Evolutionary conservation across 176 grass and related monocot genomes (phyloP).

Genomic region (Themeda triandra): DNA sequence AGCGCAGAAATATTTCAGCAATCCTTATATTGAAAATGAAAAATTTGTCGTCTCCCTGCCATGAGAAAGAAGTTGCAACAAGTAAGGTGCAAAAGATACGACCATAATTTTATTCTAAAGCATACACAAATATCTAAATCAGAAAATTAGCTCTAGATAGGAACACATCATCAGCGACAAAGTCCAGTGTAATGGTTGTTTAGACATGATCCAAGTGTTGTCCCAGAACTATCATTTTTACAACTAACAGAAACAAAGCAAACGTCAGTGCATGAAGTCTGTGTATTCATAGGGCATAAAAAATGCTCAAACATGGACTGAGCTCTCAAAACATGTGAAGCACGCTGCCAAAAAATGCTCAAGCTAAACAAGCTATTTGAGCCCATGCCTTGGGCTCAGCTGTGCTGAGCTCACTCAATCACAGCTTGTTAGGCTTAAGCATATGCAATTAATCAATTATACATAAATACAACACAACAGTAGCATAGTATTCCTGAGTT

Average conservation of each 20-base stretch:
- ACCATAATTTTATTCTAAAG: constrained; percentile 2
- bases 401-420: not conserved
- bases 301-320: not conserved
- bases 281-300: not conserved
- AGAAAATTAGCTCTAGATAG: not conserved
- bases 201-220: not conserved
- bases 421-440: not conserved
- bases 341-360: too few species aligned
- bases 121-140: constrained; percentile 1
- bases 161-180: not conserved
- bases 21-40: constrained; percentile 69
- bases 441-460: not conserved
- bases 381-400: not conserved
- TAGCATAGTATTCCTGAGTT: not conserved
- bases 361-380: too few species aligned
- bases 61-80: constrained; percentile 29
- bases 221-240: not conserved
- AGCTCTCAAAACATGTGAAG: not conserved
- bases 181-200: not conserved
- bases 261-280: not conserved
- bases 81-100: constrained; percentile 20
- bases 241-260: not conserved
- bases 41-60: constrained; percentile 70
- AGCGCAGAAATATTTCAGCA: constrained; percentile 63
- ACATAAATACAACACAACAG: not conserved